A percentile compares a stretch with the other conserved stretches of the same genome.
Conservation (phyloP, 495 filamentous ascomycete genomes). For the Xylaria longipes region DNA sequence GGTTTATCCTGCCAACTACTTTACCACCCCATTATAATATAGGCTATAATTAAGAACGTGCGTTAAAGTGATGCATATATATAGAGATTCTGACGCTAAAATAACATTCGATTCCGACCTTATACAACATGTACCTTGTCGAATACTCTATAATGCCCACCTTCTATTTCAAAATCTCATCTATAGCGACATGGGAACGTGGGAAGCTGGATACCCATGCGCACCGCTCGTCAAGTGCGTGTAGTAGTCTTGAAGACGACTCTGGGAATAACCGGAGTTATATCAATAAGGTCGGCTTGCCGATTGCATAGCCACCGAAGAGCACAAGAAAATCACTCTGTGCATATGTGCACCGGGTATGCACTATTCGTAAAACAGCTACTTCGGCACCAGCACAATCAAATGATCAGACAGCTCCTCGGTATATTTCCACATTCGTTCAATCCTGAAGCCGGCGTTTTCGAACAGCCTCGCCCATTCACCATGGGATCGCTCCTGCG, state of each 20-base stretch:
- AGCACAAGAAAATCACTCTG: neutral
- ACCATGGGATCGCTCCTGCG: slow-evolving; percentile 40
- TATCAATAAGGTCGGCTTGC: neutral
- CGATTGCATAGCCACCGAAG: neutral
- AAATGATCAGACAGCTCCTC: slow-evolving; percentile 42
- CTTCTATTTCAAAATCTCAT: neutral
- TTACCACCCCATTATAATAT: neutral
- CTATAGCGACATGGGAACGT: neutral
- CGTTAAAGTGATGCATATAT: neutral
- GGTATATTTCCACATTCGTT: slow-evolving; percentile 43
- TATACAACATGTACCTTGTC: neutral
- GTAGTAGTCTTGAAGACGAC: neutral
- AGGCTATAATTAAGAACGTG: neutral
- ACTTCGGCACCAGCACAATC: slow-evolving; percentile 38
- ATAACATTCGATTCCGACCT: neutral
- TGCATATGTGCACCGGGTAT: neutral
- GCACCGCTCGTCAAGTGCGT: neutral
- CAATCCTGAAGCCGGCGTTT: slow-evolving; percentile 44
- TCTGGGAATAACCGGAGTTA: neutral
- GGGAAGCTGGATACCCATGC: neutral
- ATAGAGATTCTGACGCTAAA: neutral
- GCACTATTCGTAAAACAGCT: neutral
- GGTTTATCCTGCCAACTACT: neutral
- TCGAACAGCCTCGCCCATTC: slow-evolving; percentile 53
- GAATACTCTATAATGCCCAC: neutral